These are phyloP conservation scores for Chalara sp. DNA, from an alignment of 2,329 filamentous ascomycete genomes.

Conservation along the genomic window DNA sequence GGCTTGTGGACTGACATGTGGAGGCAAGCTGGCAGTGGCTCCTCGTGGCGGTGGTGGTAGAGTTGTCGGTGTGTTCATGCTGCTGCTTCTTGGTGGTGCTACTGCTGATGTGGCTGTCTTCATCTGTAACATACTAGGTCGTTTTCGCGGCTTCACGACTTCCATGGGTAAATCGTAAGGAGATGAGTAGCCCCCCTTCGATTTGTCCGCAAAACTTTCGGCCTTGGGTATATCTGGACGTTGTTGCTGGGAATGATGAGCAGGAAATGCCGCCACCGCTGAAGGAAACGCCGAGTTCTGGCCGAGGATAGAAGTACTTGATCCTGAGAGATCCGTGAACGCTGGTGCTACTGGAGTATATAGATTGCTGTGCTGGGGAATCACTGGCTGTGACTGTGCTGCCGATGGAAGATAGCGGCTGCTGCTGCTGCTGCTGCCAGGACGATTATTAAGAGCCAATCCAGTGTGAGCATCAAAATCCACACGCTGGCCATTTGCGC, in stretches of 20 bases:
- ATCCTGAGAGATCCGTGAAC: slow-evolving; percentile 23
- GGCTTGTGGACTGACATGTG: slow-evolving; percentile 8
- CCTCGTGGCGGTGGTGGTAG: slow-evolving; percentile 13
- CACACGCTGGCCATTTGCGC: slow-evolving; percentile 25
- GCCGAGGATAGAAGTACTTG: slow-evolving; percentile 6
- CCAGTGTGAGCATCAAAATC: slow-evolving; percentile 14
- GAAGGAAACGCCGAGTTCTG: slow-evolving; percentile 16
- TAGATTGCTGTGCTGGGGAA: slow-evolving; percentile 11
- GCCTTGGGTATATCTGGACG: slow-evolving; percentile 47
- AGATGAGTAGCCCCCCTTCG: slow-evolving; percentile 87
- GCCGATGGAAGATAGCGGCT: slow-evolving; percentile 24
- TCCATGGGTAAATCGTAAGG: slow-evolving; percentile 95
- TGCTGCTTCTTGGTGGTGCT: slow-evolving; percentile 24
- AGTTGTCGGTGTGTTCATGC: slow-evolving; percentile 12
- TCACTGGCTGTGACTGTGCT: slow-evolving; percentile 5
- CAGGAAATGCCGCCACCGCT: slow-evolving; percentile 14
- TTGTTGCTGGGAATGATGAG: slow-evolving; percentile 22
- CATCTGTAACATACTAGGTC: slow-evolving; percentile 45
- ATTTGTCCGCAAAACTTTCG: slow-evolving; percentile 84
- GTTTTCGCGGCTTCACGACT: slow-evolving; percentile 64
- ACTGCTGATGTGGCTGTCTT: slow-evolving; percentile 8
- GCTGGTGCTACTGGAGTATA: slow-evolving; percentile 24
- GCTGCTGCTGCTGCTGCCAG: slow-evolving; percentile 12
- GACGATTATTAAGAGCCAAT: slow-evolving; percentile 8
- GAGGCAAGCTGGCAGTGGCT: slow-evolving; percentile 15